Evolutionary conservation across 768 basidiomycete species (phyloP), one percentile per base, ranked within the genome.

Genomic region (Russula sp.): DNA sequence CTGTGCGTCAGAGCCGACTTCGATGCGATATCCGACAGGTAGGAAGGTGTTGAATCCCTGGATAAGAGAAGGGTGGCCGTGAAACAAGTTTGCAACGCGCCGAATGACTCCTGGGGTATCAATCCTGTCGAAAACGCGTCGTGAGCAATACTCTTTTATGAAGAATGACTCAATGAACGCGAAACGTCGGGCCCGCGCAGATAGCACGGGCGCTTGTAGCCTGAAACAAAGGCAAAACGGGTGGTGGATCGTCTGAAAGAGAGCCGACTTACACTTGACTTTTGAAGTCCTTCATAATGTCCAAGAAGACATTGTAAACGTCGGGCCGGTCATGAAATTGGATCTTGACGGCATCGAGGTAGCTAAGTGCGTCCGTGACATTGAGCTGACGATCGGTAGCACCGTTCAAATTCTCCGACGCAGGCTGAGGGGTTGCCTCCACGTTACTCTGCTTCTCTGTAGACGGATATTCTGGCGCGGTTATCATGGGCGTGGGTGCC

Each of bases 31-130:
- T 16, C 96, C 96, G 22, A 83, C 81, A 3, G 96, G 96, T 11
- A 99, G 81, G 75, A 98, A 99, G 0, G 94, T 97, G 75, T 98
- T 98, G 81, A 99, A 99, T 10, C 95, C 95, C 73, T 96, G 93
- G 49, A 99, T 98, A 63, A 99, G 87, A 6, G 78, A 71, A 0
- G 92, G 91, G 69, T 97, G 93, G 2, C 91, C 92, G 59, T 86
- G 83, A 76, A 99, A 98, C 29, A 99, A 84, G 52, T 86, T 83
- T 1, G 95, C 96, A 34, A 98, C 96, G 56, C 95, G 91, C 70
- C 87, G 86, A 70, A 99, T 99, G 50, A 99, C 96, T 41, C 93
- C 94, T 0, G 96, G 96, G 0, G 96, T 99, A 74, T 98, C 95
- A 72, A 99, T 98, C 41, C 95, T 96, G 70, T 13, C 1, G 53